A percentile compares a stretch with the other conserved stretches of the same genome.
Conservation (phyloP, 257 asterid genomes). For the Verbena officinalis region DNA sequence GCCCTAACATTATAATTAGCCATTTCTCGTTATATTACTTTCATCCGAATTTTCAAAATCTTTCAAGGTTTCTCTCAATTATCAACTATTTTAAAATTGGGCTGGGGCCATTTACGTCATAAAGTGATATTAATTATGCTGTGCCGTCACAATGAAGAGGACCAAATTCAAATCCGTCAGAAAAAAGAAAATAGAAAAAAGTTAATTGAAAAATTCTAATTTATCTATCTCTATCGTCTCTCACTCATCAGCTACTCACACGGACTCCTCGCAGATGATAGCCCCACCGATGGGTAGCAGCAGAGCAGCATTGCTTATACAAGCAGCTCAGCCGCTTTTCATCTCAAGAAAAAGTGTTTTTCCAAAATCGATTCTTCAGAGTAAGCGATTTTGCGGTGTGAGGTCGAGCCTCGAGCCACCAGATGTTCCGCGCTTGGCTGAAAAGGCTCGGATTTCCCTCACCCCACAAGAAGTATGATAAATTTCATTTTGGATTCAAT, state of each 20-base stretch:
- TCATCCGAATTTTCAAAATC: too few species aligned
- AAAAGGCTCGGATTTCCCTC: constrained; percentile 76
- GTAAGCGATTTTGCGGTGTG: constrained; percentile 33
- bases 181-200: too few species aligned
- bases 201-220: neutral
- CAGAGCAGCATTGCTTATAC: constrained; percentile 39
- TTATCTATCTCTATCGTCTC: neutral
- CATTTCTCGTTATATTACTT: too few species aligned
- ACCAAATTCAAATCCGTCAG: too few species aligned
- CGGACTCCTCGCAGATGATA: too few species aligned
- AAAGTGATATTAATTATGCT: too few species aligned
- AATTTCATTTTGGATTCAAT: neutral
- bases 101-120: too few species aligned
- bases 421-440: constrained; percentile 66
- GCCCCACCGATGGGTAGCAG: too few species aligned
- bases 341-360: constrained; percentile 17
- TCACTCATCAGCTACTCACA: constrained; percentile 8
- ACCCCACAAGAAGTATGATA: constrained; percentile 44
- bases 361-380: neutral
- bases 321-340: constrained; percentile 29
- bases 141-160: too few species aligned
- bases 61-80: too few species aligned
- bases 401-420: constrained; percentile 71
- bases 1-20: too few species aligned
- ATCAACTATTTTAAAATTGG: too few species aligned